Evolutionary conservation across 2,329 filamentous ascomycete species (phyloP), one percentile per base, ranked within the genome.

Genomic region (Didymella pinodella): DNA sequence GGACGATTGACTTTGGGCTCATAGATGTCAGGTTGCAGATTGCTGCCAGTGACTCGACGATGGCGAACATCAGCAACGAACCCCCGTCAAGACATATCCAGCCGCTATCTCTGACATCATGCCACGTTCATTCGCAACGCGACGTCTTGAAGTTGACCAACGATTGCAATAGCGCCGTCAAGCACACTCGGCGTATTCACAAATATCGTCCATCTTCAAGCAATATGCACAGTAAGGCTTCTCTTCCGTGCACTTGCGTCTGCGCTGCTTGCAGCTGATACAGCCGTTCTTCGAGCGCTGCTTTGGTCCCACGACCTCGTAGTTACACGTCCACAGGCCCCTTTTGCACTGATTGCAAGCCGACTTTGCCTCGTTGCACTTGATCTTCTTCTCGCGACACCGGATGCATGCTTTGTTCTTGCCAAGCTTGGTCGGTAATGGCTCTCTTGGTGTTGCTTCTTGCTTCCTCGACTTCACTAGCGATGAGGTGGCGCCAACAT

Each of bases 161-260:
- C 8, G 6, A 7, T 3, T 44, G 25, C 7, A 28, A 28, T 6
- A 8, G 8, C 2, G 1, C 38, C 22, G 22, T 68, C 63, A 69
- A 6, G 62, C 58, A 32, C 65, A 54, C n/a, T 66, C 56, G 4
- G 64, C 57, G 32, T 75, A 73, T 41, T 65, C 58, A 55, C 71
- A 75, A 44, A 70, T 66, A 28, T 72, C 69, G 26, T 71, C 66
- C 5, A 71, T 14, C 28, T 67, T 73, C 29, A 73, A 47, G 46
- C 71, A 75, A 52, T 73, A 61, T 2, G 69, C 66, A 56, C 72
- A 74, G 1, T 59, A 68, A 7, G 71, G 74, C 28, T 60, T 66
- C 44, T 73, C 70, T 65, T 76, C 69, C 18, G 67, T 70, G 44
- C 73, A 75, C 54, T 74, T 72, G 7, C 72, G 66, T 61, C 57